Conservation (phyloP, 148 eudicot genomes). For the Rhododendron henanense region DNA sequence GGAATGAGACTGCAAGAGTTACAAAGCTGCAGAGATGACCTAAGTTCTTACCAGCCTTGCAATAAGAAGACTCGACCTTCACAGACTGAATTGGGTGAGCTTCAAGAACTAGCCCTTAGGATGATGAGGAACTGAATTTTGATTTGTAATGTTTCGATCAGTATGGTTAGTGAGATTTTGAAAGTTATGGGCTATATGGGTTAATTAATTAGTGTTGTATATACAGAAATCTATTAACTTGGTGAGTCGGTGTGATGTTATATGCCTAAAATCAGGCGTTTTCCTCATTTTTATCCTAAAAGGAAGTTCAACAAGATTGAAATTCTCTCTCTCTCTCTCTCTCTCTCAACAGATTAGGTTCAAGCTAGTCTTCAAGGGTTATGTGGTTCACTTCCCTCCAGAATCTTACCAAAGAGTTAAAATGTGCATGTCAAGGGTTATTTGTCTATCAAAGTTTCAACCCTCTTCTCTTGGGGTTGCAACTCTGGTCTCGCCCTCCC, state of each 20-base stretch:
- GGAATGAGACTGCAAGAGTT: constrained; percentile 28
- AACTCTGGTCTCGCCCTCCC: background rate
- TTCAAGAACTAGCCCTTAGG: constrained; percentile 61
- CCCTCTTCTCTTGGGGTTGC: background rate
- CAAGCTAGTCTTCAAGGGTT: too few relatives aligned
- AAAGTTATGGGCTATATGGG: background rate
- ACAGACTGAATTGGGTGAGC: constrained; percentile 52
- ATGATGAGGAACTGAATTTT: constrained; percentile 52
- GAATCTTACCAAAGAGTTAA: background rate
- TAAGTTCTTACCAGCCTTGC: constrained; percentile 16
- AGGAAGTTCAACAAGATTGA: background rate
- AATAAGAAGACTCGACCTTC: constrained; percentile 43
- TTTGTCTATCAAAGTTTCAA: background rate
- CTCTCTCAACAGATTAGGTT: background rate
- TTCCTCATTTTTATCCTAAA: background rate
- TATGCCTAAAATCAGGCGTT: constrained; percentile 5
- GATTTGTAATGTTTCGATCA: background rate
- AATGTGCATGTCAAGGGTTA: background rate
- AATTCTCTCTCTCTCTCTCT: background rate
- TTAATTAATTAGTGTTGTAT: constrained; percentile 13
- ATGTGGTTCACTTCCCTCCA: too few relatives aligned
- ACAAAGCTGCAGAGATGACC: constrained; percentile 26
- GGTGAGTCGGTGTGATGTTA: constrained; percentile 7
- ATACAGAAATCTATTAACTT: constrained; percentile 6
- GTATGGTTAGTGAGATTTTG: background rate